phyloP scores from a whole-genome alignment of 192 early-diverging fungal genomes.

The Entomortierella lignicola region DNA sequence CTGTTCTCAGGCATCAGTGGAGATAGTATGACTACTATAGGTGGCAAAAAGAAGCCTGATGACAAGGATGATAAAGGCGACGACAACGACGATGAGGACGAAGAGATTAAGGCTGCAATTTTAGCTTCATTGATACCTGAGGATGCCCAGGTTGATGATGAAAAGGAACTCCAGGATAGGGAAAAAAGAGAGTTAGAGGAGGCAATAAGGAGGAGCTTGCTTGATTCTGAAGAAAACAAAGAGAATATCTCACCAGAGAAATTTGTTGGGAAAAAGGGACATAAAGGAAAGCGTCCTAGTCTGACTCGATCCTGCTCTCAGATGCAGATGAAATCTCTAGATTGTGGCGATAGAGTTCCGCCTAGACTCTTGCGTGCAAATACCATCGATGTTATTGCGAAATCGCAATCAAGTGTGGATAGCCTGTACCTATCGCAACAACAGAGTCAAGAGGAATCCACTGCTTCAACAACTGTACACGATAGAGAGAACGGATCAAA shows the following conservation, averaged over 20 bases:
- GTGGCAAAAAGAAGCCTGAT: background rate
- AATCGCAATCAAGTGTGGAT: background rate
- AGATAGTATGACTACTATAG: background rate
- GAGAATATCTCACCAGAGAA: constrained; percentile 37
- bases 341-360: background rate
- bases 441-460: background rate
- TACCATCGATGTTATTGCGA: constrained; percentile 4
- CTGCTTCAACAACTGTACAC: background rate
- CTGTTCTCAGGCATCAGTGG: too few species aligned
- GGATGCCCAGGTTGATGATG: background rate
- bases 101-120: constrained; percentile 26
- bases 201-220: constrained; percentile 26
- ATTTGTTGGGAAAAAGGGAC: background rate
- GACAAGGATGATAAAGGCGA: background rate
- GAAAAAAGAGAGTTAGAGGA: constrained; percentile 22
- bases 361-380: constrained; percentile 10
- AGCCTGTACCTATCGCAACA: background rate
- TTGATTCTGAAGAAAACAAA: constrained; percentile 36
- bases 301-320: constrained; percentile 25
- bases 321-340: background rate
- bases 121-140: constrained; percentile 8
- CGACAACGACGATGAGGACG: constrained; percentile 18
- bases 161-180: constrained; percentile 18
- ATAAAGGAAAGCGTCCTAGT: constrained; percentile 1
- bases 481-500: too few species aligned